These are phyloP conservation scores for Eutrema japonicum DNA, from an alignment of 345 rosid species.

Conservation along the genomic window DNA sequence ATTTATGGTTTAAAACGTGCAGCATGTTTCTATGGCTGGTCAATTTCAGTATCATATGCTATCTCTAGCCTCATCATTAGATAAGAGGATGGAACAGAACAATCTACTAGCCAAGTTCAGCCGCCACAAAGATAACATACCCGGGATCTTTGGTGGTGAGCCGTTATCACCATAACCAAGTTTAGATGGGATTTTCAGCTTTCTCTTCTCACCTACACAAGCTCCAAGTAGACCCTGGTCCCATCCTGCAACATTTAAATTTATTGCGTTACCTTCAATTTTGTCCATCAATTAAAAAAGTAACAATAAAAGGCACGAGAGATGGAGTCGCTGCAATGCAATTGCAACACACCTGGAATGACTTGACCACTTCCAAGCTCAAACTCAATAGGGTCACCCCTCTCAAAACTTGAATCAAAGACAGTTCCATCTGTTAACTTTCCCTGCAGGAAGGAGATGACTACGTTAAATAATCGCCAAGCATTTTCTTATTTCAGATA, in stretches of 20 bases:
- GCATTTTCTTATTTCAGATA: not conserved
- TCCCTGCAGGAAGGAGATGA: conserved; percentile 55
- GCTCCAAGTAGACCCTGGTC: conserved; percentile 91
- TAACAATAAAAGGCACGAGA: not conserved
- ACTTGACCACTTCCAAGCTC: conserved; percentile 97
- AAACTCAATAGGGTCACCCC: conserved; percentile 95
- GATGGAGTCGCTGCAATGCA: not conserved
- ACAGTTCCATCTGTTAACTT: conserved; percentile 92
- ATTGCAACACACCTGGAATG: conserved; percentile 70
- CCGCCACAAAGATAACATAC: conserved; percentile 44
- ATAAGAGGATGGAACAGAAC: not conserved
- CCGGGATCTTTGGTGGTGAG: conserved; percentile 93
- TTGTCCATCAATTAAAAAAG: not conserved
- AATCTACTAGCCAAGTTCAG: not conserved
- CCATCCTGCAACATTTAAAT: conserved; percentile 66
- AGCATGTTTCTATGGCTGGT: not conserved
- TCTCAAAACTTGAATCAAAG: conserved; percentile 96
- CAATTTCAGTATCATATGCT: conserved; percentile 10
- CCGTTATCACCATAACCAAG: conserved; percentile 94
- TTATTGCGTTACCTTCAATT: not conserved
- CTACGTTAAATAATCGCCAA: not conserved
- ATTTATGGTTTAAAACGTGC: not conserved
- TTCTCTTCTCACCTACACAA: conserved; percentile 93
- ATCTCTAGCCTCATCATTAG: conserved; percentile 2
- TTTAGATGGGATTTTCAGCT: conserved; percentile 90